A percentile compares a stretch with the other conserved stretches of the same genome.
Evolutionary conservation across 163 green algal genomes (phyloP).

Genomic region (Chloroidium sp.): DNA sequence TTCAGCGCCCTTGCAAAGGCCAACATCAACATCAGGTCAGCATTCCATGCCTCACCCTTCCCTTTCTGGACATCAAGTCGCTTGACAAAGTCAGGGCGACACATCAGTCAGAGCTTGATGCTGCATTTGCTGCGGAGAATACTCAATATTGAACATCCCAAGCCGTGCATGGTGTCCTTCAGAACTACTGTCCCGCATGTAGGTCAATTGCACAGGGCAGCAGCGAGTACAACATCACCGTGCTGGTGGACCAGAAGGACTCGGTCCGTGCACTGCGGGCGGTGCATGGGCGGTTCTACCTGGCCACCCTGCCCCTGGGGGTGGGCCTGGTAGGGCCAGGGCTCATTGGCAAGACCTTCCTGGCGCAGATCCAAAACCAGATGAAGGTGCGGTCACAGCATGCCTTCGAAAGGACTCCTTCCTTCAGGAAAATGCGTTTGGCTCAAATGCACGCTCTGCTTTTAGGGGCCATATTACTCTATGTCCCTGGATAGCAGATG

Average conservation of each 20-base stretch:
- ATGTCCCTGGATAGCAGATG: too few relatives aligned
- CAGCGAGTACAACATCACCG: conserved; percentile 98
- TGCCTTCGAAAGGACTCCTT: background rate
- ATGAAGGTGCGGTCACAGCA: conserved; percentile 8
- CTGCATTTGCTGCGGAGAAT: too few relatives aligned
- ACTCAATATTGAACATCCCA: too few relatives aligned
- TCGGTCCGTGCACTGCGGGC: conserved; percentile 66
- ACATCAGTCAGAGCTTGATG: too few relatives aligned
- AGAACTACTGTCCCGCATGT: background rate
- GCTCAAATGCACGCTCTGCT: conserved; percentile 71
- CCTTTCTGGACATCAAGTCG: too few relatives aligned
- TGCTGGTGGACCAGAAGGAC: conserved; percentile 58
- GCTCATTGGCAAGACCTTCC: conserved; percentile 82
- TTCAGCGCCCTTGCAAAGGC: conserved; percentile 83
- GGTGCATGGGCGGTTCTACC: conserved; percentile 94
- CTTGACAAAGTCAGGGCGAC: too few relatives aligned
- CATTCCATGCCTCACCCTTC: too few relatives aligned
- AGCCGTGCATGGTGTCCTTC: background rate
- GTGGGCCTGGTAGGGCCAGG: conserved; percentile 87
- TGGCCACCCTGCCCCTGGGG: conserved; percentile 75
- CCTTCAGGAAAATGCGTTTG: conserved; percentile 44
- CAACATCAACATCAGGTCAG: conserved; percentile 86
- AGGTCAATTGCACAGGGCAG: conserved; percentile 65
- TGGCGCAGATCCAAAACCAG: conserved; percentile 83
- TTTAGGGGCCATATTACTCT: background rate